Conservation (phyloP, 1,139 yeast genomes). For the Lodderomyces parapsilosis region DNA sequence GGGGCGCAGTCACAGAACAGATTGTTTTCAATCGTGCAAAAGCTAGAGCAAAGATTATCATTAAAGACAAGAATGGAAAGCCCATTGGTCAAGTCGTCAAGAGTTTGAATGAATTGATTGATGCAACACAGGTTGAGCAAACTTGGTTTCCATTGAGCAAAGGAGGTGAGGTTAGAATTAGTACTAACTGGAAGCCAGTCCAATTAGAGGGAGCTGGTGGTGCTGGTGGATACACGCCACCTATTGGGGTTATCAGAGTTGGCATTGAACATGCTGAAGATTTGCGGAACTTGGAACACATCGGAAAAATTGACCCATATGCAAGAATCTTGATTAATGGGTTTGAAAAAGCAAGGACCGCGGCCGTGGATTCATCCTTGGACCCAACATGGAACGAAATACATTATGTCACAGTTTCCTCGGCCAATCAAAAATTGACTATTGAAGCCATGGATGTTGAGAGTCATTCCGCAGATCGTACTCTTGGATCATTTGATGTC, state of each 20-base stretch:
- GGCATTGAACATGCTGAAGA: conserved; percentile 68
- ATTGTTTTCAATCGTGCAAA: conserved; percentile 74
- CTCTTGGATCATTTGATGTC: conserved; percentile 79
- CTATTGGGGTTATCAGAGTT: conserved; percentile 87
- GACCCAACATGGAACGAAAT: conserved; percentile 87
- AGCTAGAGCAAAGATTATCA: conserved; percentile 61
- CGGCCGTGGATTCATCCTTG: conserved; percentile 62
- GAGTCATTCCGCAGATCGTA: conserved; percentile 70
- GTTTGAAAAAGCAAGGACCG: conserved; percentile 73
- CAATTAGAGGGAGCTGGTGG: conserved; percentile 64
- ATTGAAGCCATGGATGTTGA: conserved; percentile 94
- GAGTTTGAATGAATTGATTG: conserved; percentile 67
- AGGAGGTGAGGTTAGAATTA: conserved; percentile 73
- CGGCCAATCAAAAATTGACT: conserved; percentile 76
- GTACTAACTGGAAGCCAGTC: conserved; percentile 85
- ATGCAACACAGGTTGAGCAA: conserved; percentile 74
- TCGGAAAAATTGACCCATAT: conserved; percentile 93
- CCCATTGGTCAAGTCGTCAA: conserved; percentile 62
- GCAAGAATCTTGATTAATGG: conserved; percentile 78
- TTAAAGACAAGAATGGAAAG: conserved; percentile 61
- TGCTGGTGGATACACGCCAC: conserved; percentile 81
- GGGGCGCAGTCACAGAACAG: conserved; percentile 65
- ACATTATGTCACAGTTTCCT: conserved; percentile 75
- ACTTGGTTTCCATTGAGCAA: conserved; percentile 68
- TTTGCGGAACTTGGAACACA: conserved; percentile 77